Base-by-base conservation (phyloP, 108 stramenopile species). In the Pseudonitzschia delicatissima region DNA sequence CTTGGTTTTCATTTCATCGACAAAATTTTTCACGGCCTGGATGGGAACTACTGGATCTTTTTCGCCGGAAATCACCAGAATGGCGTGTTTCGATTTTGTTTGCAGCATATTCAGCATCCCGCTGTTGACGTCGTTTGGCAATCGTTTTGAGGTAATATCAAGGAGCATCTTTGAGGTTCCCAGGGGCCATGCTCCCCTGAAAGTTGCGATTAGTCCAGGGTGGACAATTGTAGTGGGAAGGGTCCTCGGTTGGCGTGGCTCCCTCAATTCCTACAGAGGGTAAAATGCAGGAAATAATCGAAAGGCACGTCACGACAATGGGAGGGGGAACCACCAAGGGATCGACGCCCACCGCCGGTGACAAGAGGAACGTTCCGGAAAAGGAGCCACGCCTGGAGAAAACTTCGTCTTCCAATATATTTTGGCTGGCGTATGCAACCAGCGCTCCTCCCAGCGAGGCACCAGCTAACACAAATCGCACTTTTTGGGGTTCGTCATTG, bases 111-210 rank as follows among this genome's bases (percentile, higher is more conserved):
- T 42, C 17, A 42, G 26, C 21, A 26, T 36, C 23, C 47, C 66
- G 20, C 34, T 8, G 20, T 11, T 6, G 0, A 80, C 59, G 68
- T 85, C 84, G 32, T 66, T 35, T 18, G 64, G 68, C 8, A 85
- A 67, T 9, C 20, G 5, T 12, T 36, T 15, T 12, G 79, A 68
- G 18, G 81, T 82, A 2, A 77, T 18, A 62, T 82, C 85, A 39
- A 86, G 65, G 32, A 86, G 66, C 60, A 80, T 69, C 44, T 78
- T 80, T 20, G 77, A 75, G 25, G 79, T 82, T 13, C 68, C 69
- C 36, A 86, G 55, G 9, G 85, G 85, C 85, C 85, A 86, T 23
- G 65, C 51, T 7, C 85, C 85, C 4, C 32, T 29, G n/a, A 49
- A 66, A 86, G 52, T 86, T 86, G 1, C 85, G 77, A 1, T 49